phyloP scores from a whole-genome alignment of 1,284 basidiomycete genomes.

The Mrakiaceae sp. region DNA sequence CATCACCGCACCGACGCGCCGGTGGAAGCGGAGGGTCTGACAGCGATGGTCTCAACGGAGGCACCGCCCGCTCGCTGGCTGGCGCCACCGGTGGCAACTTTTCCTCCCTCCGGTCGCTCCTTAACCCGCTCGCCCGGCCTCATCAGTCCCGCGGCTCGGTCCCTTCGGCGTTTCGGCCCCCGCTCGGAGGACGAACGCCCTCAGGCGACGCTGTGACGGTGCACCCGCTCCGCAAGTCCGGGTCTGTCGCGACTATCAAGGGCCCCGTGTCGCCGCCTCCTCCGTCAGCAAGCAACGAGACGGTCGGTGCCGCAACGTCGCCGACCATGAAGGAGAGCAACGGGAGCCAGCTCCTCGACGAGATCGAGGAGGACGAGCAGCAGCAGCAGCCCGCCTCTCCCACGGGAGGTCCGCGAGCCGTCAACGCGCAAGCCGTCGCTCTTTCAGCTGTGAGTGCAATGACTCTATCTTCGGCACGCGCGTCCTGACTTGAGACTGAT shows the following conservation, averaged over 20 bases:
- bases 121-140: constrained; percentile 5
- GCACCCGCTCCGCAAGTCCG: background rate
- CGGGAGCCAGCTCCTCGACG: background rate
- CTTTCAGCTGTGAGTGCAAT: background rate
- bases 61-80: no score
- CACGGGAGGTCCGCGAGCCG: no score
- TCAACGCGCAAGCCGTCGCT: background rate
- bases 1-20: background rate
- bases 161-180: constrained; percentile 5
- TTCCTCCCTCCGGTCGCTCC: constrained; percentile 9
- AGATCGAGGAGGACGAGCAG: background rate
- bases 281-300: background rate
- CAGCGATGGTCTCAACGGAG: no score
- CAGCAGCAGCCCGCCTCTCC: background rate
- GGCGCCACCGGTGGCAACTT: background rate
- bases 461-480: background rate
- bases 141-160: constrained; percentile 1
- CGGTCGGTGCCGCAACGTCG: background rate
- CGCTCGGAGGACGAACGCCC: background rate
- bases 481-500: background rate
- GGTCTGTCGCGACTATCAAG: constrained; percentile 4
- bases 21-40: no score
- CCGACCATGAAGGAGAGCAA: background rate
- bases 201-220: background rate
- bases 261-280: background rate